phyloP scores from a whole-genome alignment of 2,329 filamentous ascomycete species.

The Diaporthe australafricana region DNA sequence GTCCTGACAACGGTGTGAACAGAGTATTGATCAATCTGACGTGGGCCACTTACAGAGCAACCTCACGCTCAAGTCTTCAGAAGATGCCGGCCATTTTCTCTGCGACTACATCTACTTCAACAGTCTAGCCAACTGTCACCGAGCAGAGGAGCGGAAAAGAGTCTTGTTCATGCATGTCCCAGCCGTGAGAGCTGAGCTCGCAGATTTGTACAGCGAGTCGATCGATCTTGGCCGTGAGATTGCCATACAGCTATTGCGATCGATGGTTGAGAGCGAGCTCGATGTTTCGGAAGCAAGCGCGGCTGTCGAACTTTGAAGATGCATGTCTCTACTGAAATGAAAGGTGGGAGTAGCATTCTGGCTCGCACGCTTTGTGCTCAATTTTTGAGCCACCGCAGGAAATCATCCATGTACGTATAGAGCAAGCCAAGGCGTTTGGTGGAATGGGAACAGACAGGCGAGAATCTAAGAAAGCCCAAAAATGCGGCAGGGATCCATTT shows the following conservation, averaged over 20 bases:
- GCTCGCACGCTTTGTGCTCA: neutral
- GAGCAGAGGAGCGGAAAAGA: constrained; percentile 57
- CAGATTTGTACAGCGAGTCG: constrained; percentile 61
- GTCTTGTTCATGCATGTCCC: constrained; percentile 82
- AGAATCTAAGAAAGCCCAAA: neutral
- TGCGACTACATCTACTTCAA: constrained; percentile 85
- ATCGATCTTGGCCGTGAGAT: constrained; percentile 64
- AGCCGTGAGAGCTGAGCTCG: constrained; percentile 79
- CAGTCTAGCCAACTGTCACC: constrained; percentile 69
- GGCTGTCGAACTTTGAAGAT: neutral
- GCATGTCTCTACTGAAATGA: neutral
- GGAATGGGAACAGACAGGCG: neutral
- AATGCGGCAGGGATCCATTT: neutral
- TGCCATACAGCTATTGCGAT: constrained; percentile 65
- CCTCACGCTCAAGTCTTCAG: constrained; percentile 68
- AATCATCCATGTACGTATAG: neutral
- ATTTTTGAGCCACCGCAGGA: neutral
- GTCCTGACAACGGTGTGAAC: neutral
- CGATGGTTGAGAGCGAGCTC: constrained; percentile 65
- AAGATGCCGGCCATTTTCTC: constrained; percentile 78
- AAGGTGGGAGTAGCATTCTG: neutral
- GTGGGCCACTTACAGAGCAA: constrained; percentile 47
- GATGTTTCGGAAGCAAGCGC: constrained; percentile 32
- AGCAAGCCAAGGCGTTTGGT: neutral
- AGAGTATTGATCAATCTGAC: neutral